Conservation (phyloP, 164 flowering plant species). For the Magnolia sinica region DNA sequence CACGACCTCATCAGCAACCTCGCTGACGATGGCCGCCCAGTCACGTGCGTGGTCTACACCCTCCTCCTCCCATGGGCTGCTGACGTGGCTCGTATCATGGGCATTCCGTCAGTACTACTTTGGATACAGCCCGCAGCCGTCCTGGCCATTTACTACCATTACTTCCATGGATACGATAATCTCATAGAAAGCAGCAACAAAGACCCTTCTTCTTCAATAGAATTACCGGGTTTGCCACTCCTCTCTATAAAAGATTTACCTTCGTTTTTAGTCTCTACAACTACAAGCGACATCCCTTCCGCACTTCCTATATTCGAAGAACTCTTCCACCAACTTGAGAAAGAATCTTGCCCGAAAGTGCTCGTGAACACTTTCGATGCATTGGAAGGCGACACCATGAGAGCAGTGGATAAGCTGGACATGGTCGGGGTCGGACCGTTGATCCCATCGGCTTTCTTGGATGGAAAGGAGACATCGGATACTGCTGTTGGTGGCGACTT, state of each 20-base stretch:
- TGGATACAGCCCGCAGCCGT: slow-evolving; percentile 45
- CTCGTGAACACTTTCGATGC: slow-evolving; percentile 54
- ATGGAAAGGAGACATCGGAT: slow-evolving; percentile 24
- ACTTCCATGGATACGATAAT: slow-evolving; percentile 16
- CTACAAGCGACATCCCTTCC: neutral
- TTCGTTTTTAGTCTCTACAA: slow-evolving; percentile 18
- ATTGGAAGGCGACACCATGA: slow-evolving; percentile 42
- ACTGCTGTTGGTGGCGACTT: slow-evolving; percentile 37
- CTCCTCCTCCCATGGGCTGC: slow-evolving; percentile 43
- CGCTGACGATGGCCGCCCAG: slow-evolving; percentile 22
- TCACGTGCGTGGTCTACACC: slow-evolving; percentile 39
- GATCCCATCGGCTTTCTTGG: slow-evolving; percentile 45
- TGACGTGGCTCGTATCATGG: slow-evolving; percentile 25
- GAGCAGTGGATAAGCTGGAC: slow-evolving; percentile 16
- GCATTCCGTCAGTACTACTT: slow-evolving; percentile 28
- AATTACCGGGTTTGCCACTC: slow-evolving; percentile 35
- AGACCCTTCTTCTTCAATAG: neutral
- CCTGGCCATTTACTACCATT: slow-evolving; percentile 32
- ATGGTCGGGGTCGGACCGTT: slow-evolving; percentile 52
- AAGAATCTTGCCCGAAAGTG: slow-evolving; percentile 19
- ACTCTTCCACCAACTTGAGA: slow-evolving; percentile 33
- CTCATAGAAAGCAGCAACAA: slow-evolving; percentile 11
- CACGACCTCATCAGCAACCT: slow-evolving; percentile 1
- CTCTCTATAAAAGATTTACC: slow-evolving; percentile 31
- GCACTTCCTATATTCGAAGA: slow-evolving; percentile 11